Percentiles rank a stretch among this genome's conserved stretches.
These are phyloP conservation scores for Podaxis rugospora DNA, from an alignment of 768 basidiomycete species.

Conservation along the genomic window DNA sequence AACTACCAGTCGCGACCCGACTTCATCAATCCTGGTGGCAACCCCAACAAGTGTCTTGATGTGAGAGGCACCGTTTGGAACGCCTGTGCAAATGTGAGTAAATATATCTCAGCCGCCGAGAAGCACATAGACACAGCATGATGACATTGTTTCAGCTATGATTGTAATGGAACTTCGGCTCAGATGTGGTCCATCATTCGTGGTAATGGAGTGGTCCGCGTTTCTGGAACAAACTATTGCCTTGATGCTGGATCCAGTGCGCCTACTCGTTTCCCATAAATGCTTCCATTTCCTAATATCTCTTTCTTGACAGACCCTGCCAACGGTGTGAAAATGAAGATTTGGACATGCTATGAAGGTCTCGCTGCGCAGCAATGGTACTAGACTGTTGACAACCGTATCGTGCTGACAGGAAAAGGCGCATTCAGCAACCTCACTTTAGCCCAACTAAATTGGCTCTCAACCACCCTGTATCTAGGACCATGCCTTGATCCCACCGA, in stretches of 20 bases:
- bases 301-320: conserved; percentile 10
- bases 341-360: conserved; percentile 19
- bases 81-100: conserved; percentile 26
- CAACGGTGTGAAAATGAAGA: conserved; percentile 20
- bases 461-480: neutral
- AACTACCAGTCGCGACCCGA: conserved; percentile 14
- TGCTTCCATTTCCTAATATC: neutral
- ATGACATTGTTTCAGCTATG: conserved; percentile 12
- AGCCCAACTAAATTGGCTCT: neutral
- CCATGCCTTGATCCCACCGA: conserved; percentile 21
- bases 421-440: neutral
- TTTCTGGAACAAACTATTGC: conserved; percentile 15
- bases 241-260: conserved; percentile 16
- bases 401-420: conserved; percentile 12
- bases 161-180: conserved; percentile 16
- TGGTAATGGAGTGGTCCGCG: conserved; percentile 13
- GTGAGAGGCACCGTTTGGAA: conserved; percentile 24
- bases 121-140: neutral
- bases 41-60: conserved; percentile 22
- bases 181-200: conserved; percentile 17
- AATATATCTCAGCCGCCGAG: neutral
- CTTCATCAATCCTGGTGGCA: conserved; percentile 18
- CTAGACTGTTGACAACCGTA: conserved; percentile 13
- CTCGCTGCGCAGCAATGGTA: conserved; percentile 18
- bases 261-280: neutral